Evolutionary conservation across 345 rosid genomes (phyloP).

Genomic region (Boechera retrofracta): DNA sequence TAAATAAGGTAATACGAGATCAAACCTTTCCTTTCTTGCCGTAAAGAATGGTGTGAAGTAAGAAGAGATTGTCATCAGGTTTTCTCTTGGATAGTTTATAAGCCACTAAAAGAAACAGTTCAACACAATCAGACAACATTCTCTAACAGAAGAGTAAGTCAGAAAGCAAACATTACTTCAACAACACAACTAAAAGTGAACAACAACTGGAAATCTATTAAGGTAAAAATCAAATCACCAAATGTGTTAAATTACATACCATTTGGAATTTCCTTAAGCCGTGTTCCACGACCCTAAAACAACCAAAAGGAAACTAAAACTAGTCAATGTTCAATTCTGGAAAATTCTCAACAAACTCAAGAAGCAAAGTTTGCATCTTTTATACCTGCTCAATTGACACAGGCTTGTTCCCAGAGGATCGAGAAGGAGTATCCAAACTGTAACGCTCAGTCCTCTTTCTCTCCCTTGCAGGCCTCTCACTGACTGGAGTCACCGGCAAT

Average conservation of each 20-base stretch:
- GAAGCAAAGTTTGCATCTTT: not conserved
- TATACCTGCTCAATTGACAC: slow-evolving; percentile 74
- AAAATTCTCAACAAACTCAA: not conserved
- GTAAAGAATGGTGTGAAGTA: slow-evolving; percentile 79
- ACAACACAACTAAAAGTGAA: not conserved
- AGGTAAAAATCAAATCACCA: not conserved
- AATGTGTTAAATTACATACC: slow-evolving; percentile 51
- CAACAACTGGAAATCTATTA: not conserved
- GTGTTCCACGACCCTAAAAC: slow-evolving; percentile 86
- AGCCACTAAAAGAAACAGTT: slow-evolving; percentile 72
- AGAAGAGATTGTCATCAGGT: slow-evolving; percentile 81
- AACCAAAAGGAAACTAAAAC: slow-evolving; percentile 9
- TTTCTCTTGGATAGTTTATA: slow-evolving; percentile 96
- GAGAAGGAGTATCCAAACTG: slow-evolving; percentile 57
- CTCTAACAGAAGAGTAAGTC: not conserved
- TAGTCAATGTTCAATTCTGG: not conserved
- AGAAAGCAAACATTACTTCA: not conserved
- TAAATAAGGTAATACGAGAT: not conserved
- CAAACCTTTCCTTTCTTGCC: slow-evolving; percentile 93
- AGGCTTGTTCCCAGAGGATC: slow-evolving; percentile 60
- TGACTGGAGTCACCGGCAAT: slow-evolving; percentile 57
- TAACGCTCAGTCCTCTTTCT: slow-evolving; percentile 80
- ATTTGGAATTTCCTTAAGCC: slow-evolving; percentile 87
- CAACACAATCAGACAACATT: slow-evolving; percentile 15
- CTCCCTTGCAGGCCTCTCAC: slow-evolving; percentile 81